Evolutionary conservation across 106 monocot species (phyloP).

Genomic region (Dendrobium chrysotoxum): DNA sequence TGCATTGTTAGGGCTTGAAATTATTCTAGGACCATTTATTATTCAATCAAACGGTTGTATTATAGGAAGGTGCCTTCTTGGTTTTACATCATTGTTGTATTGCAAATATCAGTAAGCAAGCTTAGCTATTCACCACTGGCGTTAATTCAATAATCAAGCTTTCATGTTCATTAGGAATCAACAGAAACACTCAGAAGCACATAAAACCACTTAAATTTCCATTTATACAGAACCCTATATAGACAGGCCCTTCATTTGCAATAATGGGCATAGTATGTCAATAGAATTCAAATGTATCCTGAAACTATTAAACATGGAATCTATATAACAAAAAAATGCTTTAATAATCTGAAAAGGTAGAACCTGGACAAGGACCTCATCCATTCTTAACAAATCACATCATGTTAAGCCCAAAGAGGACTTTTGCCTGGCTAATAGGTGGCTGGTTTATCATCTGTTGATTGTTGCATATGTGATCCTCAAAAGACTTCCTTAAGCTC

Average conservation of each 20-base stretch:
- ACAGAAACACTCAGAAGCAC: not conserved
- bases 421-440: slow-evolving; percentile 64
- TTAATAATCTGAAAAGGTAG: not conserved
- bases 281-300: too few species aligned
- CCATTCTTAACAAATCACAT: slow-evolving; percentile 2
- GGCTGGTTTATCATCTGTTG: slow-evolving; percentile 34
- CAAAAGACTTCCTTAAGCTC: slow-evolving; percentile 62
- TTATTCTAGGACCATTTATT: too few species aligned
- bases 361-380: not conserved
- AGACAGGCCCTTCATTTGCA: not conserved
- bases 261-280: not conserved
- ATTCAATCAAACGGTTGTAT: too few species aligned
- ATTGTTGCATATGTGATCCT: slow-evolving; percentile 46
- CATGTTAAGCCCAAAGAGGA: slow-evolving; percentile 67
- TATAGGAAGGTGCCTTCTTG: too few species aligned
- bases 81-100: too few species aligned
- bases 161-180: not conserved
- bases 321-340: not conserved
- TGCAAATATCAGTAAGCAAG: too few species aligned
- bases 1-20: too few species aligned
- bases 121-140: too few species aligned
- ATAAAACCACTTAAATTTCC: not conserved
- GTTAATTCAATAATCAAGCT: not conserved
- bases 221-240: not conserved
- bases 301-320: not conserved